Evolutionary conservation across 306 rosid genomes (phyloP).

Genomic region (Ceratonia siliqua): DNA sequence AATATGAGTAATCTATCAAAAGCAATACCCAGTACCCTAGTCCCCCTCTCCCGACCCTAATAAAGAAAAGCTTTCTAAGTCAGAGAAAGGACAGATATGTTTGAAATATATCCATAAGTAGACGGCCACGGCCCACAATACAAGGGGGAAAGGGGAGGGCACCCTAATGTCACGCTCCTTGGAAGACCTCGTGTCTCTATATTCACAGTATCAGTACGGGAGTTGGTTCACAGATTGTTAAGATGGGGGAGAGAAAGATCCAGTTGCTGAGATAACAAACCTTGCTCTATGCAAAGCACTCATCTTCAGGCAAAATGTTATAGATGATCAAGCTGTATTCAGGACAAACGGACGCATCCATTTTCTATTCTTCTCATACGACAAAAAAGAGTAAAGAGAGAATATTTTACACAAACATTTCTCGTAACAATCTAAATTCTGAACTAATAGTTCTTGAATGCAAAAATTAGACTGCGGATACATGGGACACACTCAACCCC

Average conservation of each 20-base stretch:
- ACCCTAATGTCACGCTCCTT: neutral
- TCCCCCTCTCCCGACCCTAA: neutral
- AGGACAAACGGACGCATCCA: slow-evolving; percentile 21
- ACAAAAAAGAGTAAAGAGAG: neutral
- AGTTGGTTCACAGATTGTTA: neutral
- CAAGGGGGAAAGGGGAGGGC: neutral
- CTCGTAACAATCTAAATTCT: slow-evolving; percentile 22
- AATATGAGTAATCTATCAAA: too few species aligned
- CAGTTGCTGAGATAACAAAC: neutral
- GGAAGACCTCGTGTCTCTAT: neutral
- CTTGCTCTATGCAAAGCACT: neutral
- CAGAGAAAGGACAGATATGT: neutral
- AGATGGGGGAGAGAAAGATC: neutral
- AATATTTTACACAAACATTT: slow-evolving; percentile 43
- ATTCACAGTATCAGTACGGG: neutral
- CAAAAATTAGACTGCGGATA: slow-evolving; percentile 38
- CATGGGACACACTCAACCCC: slow-evolving; percentile 34
- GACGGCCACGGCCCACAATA: too few species aligned
- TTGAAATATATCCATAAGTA: neutral
- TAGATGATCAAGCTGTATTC: neutral
- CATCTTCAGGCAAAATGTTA: neutral
- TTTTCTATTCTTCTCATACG: slow-evolving; percentile 21
- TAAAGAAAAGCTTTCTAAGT: neutral
- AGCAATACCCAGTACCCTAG: neutral
- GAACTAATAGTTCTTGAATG: slow-evolving; percentile 20